Percentiles rank a stretch among this genome's conserved stretches.
Conservation (phyloP, 768 basidiomycete genomes). For the Kwoniella europaea region DNA sequence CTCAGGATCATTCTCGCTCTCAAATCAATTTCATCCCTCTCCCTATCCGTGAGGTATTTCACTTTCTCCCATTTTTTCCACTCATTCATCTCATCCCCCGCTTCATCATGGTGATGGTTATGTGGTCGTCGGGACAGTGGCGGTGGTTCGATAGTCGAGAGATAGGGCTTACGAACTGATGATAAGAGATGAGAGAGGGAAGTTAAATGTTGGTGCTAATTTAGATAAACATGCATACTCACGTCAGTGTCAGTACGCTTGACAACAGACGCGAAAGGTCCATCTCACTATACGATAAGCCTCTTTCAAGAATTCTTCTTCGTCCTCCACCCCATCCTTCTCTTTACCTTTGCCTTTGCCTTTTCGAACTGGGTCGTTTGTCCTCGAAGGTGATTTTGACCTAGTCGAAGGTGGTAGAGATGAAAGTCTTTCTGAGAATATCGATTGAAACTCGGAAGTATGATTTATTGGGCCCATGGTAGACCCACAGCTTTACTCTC, state of each 20-base stretch:
- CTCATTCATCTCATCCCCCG: constrained; percentile 30
- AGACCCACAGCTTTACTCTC: no score
- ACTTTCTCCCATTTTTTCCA: constrained; percentile 53
- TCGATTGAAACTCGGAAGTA: constrained; percentile 28
- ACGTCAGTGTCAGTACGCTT: no score
- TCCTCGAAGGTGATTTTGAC: constrained; percentile 24
- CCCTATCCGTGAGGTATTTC: constrained; percentile 74
- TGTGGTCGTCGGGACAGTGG: constrained; percentile 46
- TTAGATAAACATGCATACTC: not conserved
- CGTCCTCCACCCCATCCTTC: constrained; percentile 18
- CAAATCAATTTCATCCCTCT: constrained; percentile 93
- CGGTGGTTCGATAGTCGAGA: constrained; percentile 66
- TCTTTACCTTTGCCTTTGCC: constrained; percentile 23
- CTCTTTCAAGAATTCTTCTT: constrained; percentile 53
- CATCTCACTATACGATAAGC: constrained; percentile 56
- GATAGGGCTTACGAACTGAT: constrained; percentile 81
- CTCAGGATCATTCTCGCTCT: constrained; percentile 84
- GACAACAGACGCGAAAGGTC: no score
- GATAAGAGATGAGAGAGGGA: constrained; percentile 64
- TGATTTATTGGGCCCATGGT: constrained; percentile 32
- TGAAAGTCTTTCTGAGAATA: constrained; percentile 20
- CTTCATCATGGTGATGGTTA: constrained; percentile 17
- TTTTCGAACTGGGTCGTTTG: not conserved
- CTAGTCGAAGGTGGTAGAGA: constrained; percentile 15
- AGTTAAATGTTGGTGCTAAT: constrained; percentile 50